Base-by-base conservation (phyloP, 345 rosid species). In the Eucalyptus pumila region DNA sequence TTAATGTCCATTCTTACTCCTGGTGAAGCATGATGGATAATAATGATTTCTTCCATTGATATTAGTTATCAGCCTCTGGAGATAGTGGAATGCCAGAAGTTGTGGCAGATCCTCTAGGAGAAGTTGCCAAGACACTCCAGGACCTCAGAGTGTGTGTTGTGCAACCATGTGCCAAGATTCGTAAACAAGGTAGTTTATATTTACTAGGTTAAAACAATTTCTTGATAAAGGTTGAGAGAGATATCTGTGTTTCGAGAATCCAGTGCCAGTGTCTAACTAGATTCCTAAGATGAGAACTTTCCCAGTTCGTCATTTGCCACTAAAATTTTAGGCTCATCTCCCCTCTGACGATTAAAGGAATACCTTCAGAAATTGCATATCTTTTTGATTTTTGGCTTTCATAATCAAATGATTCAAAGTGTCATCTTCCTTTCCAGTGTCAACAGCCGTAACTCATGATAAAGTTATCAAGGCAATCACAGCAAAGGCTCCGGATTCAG, bases 121-220 rank as follows among this genome's bases (percentile, higher is more conserved):
- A 95, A 76, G 98, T 96, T 89, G 94, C 99, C 49, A 91, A 91
- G 92, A 96, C 93, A 24, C 95, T 96, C 92, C 99, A 97, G 92
- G 91, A 95, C 47, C 97, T 96, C 54, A 97, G 99, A 86, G 94
- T 96, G 67, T 97, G 98, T 62, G 96, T 96, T n/a, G 99, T 97
- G 76, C 98, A 96, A 92, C 98, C 95, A 88, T 97, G 99, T 83
- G 99, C 99, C 87, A 96, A 96, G 94, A 97, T 96, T 91, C 97
- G 98, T 87, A 97, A 95, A 89, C 99, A 97, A 95, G 99, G 99
- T 97, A 92, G 89, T 40, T 67, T 14, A 72, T 23, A 40, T 17
- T 72, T 72, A 72, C 5, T 34, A 15, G 13, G 44, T 34, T 34
- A 9, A 34, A 32, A 19, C 42, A 19, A 34, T 12, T 34, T 72